Percentiles rank a stretch among this genome's conserved stretches.
Evolutionary conservation across 2,329 filamentous ascomycete genomes (phyloP).

Genomic region (Fusarium siculi): DNA sequence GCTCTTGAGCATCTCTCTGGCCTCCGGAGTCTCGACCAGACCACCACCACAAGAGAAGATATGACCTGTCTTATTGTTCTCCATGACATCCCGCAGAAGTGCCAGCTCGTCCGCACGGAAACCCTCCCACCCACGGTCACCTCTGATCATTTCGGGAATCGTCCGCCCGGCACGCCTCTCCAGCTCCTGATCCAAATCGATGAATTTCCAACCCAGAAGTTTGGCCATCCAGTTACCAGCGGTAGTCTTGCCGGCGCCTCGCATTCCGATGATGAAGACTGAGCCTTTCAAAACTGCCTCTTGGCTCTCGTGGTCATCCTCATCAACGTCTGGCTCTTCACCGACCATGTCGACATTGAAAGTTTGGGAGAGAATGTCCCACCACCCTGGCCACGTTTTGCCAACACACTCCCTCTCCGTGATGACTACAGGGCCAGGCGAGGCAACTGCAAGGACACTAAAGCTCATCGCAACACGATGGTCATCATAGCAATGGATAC

Average conservation of each 20-base stretch:
- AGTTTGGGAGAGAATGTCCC: conserved; percentile 84
- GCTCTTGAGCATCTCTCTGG: conserved; percentile 77
- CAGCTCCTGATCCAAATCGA: conserved; percentile 90
- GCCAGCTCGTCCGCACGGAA: conserved; percentile 84
- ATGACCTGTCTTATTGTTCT: conserved; percentile 78
- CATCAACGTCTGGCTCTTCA: conserved; percentile 62
- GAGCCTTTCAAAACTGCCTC: conserved; percentile 63
- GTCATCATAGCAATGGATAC: conserved; percentile 94
- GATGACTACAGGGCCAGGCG: conserved; percentile 78
- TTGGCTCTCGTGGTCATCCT: conserved; percentile 21
- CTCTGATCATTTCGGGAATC: conserved; percentile 87
- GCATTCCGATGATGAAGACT: conserved; percentile 96
- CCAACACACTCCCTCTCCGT: conserved; percentile 92
- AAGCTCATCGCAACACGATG: conserved; percentile 99
- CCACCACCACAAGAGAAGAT: conserved; percentile 96
- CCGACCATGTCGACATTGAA: conserved; percentile 85
- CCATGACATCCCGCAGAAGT: conserved; percentile 77
- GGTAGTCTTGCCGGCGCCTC: conserved; percentile 96
- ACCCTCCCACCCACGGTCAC: conserved; percentile 80
- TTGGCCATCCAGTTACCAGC: conserved; percentile 86
- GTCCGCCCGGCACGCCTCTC: conserved; percentile 78
- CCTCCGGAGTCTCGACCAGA: conserved; percentile 85
- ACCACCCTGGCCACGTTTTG: conserved; percentile 99
- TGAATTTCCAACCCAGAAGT: conserved; percentile 78
- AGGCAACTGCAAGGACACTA: conserved; percentile 82